Conservation (phyloP, 2,329 filamentous ascomycete genomes). For the Botrytis pseudocinerea region DNA sequence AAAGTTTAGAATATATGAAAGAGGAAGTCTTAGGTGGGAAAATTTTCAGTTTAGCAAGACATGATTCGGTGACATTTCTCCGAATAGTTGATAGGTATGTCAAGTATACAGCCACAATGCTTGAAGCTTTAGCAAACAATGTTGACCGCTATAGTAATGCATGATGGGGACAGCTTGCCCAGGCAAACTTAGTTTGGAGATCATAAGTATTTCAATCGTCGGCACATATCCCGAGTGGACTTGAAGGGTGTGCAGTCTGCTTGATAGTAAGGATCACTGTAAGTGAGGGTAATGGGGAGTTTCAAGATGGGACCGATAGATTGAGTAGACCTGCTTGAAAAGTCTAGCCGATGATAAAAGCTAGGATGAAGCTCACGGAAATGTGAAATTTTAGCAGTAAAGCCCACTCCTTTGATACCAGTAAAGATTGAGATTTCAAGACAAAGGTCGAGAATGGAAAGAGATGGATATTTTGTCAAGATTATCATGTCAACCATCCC, state of each 20-base stretch:
- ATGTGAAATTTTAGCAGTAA: not conserved
- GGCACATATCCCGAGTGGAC: not conserved
- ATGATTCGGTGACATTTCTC: not conserved
- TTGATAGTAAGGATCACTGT: not conserved
- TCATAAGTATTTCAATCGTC: not conserved
- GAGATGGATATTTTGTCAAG: not conserved
- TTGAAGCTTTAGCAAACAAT: not conserved
- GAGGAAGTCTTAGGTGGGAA: not conserved
- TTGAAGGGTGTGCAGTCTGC: not conserved
- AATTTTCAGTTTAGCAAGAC: not conserved
- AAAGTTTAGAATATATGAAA: conserved; percentile 7
- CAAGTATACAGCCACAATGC: not conserved
- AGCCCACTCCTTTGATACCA: not conserved
- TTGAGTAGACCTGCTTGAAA: not conserved
- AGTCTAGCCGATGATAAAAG: not conserved
- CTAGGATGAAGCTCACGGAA: not conserved
- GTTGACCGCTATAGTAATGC: not conserved
- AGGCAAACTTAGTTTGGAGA: not conserved
- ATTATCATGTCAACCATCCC: not conserved
- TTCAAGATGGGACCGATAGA: conserved; percentile 3
- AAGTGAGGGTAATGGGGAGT: not conserved
- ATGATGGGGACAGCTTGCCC: not conserved
- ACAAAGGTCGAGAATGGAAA: not conserved
- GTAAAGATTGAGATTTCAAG: not conserved
- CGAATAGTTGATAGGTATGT: not conserved